phyloP scores from a whole-genome alignment of 2,329 filamentous ascomycete genomes.

The Fusarium sp. region DNA sequence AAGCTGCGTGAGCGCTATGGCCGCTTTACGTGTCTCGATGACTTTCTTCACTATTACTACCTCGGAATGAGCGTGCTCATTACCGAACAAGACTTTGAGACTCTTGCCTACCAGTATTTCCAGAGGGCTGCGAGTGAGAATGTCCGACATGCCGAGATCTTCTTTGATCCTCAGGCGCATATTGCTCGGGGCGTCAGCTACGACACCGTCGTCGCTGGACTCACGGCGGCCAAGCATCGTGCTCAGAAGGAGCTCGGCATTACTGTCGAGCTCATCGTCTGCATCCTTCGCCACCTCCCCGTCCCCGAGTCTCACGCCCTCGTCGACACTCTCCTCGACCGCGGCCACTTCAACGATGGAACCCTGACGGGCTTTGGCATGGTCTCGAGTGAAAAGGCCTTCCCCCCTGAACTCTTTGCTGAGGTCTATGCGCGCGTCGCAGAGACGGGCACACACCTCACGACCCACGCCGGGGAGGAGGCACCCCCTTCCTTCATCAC shows the following conservation, averaged over 20 bases:
- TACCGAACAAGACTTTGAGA: constrained; percentile 73
- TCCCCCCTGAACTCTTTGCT: constrained; percentile 67
- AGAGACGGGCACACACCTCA: constrained; percentile 65
- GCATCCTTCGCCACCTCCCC: constrained; percentile 76
- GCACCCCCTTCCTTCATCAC: constrained; percentile 73
- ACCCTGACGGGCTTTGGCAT: constrained; percentile 71
- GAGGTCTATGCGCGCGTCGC: constrained; percentile 63
- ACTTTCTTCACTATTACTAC: constrained; percentile 83
- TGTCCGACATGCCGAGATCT: constrained; percentile 78
- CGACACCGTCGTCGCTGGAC: constrained; percentile 69
- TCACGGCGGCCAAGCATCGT: constrained; percentile 65
- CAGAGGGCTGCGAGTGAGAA: constrained; percentile 68
- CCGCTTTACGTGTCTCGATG: constrained; percentile 74
- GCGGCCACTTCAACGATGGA: constrained; percentile 59
- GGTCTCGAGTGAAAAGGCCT: constrained; percentile 69
- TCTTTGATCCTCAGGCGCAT: constrained; percentile 84
- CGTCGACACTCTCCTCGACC: constrained; percentile 44
- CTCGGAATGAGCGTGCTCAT: constrained; percentile 76
- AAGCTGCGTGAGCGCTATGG: constrained; percentile 71
- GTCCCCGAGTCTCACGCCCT: constrained; percentile 61
- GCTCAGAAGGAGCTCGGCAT: constrained; percentile 71
- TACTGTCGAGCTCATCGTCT: constrained; percentile 73
- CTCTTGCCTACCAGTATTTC: constrained; percentile 77
- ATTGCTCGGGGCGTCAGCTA: constrained; percentile 69
- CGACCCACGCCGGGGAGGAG: constrained; percentile 80